Evolutionary conservation across 2,329 filamentous ascomycete species (phyloP).

Genomic region (Fusarium verrucosum): DNA sequence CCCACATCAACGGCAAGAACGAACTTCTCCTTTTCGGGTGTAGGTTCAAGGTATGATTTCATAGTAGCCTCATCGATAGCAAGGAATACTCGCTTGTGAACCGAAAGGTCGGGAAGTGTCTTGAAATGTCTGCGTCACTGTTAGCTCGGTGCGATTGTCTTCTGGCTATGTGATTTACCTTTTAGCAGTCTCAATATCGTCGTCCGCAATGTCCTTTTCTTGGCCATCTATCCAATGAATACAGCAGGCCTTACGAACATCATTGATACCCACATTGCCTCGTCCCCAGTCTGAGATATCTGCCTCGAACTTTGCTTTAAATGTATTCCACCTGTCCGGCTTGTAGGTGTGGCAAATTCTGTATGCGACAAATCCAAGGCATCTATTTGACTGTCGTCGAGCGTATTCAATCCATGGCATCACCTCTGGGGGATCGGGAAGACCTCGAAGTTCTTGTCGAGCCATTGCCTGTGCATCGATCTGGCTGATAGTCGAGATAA

Average conservation of each 20-base stretch:
- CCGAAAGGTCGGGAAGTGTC: background rate
- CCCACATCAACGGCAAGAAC: constrained; percentile 31
- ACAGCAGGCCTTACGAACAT: constrained; percentile 25
- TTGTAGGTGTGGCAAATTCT: constrained; percentile 31
- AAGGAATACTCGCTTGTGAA: constrained; percentile 20
- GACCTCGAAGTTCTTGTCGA: constrained; percentile 27
- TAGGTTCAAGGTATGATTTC: constrained; percentile 38
- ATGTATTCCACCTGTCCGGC: constrained; percentile 39
- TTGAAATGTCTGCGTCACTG: constrained; percentile 5
- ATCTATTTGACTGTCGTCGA: background rate
- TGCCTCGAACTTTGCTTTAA: constrained; percentile 40
- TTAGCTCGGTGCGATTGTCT: background rate
- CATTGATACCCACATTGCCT: constrained; percentile 4
- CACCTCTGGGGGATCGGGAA: background rate
- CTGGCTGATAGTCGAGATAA: background rate
- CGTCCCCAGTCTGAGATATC: constrained; percentile 43
- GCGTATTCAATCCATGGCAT: constrained; percentile 24
- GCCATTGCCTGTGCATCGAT: constrained; percentile 19
- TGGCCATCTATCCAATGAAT: constrained; percentile 39
- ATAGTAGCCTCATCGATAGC: constrained; percentile 40
- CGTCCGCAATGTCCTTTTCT: constrained; percentile 24
- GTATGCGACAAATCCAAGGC: constrained; percentile 29
- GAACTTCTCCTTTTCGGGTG: constrained; percentile 8
- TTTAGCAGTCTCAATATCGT: constrained; percentile 35
- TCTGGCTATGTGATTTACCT: constrained; percentile 12